Conservation (phyloP, 768 basidiomycete genomes). For the Tulasnella sp. region DNA sequence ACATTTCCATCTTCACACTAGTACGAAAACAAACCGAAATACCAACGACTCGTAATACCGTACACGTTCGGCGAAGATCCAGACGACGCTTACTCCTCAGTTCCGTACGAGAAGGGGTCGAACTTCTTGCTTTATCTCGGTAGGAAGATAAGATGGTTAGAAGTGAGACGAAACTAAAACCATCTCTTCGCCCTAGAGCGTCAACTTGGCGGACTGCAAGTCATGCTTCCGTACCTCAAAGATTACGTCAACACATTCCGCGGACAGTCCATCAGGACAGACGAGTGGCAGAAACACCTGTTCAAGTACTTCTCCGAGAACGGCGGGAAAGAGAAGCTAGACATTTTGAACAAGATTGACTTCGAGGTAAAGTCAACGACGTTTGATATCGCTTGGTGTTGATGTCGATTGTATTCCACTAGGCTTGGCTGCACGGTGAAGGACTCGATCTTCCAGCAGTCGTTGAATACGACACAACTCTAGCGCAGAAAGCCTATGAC, state of each 20-base stretch:
- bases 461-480: slow-evolving; percentile 63
- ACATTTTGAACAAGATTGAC: slow-evolving; percentile 58
- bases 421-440: slow-evolving; percentile 81
- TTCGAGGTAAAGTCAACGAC: slow-evolving; percentile 54
- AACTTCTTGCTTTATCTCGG: slow-evolving; percentile 83
- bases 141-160: slow-evolving; percentile 29
- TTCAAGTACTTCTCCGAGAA: slow-evolving; percentile 58
- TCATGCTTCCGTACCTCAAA: slow-evolving; percentile 75
- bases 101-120: slow-evolving; percentile 86
- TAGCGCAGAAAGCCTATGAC: slow-evolving; percentile 60
- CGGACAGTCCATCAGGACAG: slow-evolving; percentile 70
- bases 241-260: slow-evolving; percentile 75
- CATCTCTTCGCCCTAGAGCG: slow-evolving; percentile 39
- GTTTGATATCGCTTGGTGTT: neutral
- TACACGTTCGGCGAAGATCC: slow-evolving; percentile 41
- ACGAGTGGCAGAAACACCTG: slow-evolving; percentile 75
- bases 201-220: slow-evolving; percentile 70
- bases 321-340: slow-evolving; percentile 52
- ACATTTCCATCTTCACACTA: slow-evolving; percentile 16
- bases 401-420: neutral
- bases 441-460: slow-evolving; percentile 64
- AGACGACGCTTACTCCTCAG: slow-evolving; percentile 30
- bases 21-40: slow-evolving; percentile 56
- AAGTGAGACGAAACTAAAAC: neutral
- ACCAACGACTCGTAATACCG: slow-evolving; percentile 70